Evolutionary conservation across 805 yeast species (phyloP).

Genomic region (Saccharomycopsis sp.): DNA sequence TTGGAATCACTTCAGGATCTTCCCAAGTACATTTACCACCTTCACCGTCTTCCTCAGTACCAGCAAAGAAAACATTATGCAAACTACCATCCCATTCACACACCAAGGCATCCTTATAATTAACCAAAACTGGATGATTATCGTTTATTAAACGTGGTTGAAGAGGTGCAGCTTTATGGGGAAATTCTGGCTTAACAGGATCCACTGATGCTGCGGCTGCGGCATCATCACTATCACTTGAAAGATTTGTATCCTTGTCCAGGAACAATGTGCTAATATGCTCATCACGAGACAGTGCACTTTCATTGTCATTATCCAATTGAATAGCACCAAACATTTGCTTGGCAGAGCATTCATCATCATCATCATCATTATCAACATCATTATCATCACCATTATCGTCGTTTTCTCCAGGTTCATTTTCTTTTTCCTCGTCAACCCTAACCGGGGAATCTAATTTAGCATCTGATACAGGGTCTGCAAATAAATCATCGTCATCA

Average conservation of each 20-base stretch:
- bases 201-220: too few species aligned
- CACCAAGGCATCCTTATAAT: slow-evolving; percentile 37
- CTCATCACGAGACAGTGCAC: neutral
- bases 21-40: slow-evolving; percentile 54
- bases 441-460: neutral
- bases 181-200: too few species aligned
- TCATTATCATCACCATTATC: neutral
- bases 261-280: neutral
- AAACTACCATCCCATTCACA: slow-evolving; percentile 59
- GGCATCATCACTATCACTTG: too few species aligned
- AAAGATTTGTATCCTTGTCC: too few species aligned
- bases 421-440: neutral
- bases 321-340: slow-evolving; percentile 3
- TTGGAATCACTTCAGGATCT: slow-evolving; percentile 40
- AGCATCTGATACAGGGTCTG: neutral
- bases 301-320: slow-evolving; percentile 1
- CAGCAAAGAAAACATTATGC: slow-evolving; percentile 47
- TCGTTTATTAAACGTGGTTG: slow-evolving; percentile 1
- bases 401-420: neutral
- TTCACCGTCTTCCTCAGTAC: slow-evolving; percentile 34
- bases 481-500: too few species aligned
- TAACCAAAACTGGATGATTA: slow-evolving; percentile 25
- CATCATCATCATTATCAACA: slow-evolving; percentile 10
- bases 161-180: too few species aligned
- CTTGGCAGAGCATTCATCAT: neutral